phyloP scores from a whole-genome alignment of 257 asterid genomes.

The Cordia subcordata region DNA sequence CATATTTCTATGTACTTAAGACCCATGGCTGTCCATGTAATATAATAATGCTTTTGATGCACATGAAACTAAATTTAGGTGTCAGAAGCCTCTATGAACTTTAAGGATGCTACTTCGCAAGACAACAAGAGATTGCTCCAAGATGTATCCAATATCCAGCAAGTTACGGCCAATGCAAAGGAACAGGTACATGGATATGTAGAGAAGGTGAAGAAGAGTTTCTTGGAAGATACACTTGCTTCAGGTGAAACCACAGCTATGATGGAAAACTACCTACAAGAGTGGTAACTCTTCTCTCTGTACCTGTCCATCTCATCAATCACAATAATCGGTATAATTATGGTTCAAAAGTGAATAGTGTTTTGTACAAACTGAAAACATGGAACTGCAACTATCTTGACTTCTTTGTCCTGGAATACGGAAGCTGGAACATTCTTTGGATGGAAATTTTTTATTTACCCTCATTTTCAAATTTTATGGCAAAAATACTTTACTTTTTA shows the following conservation, averaged over 20 bases:
- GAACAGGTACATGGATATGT: constrained; percentile 40
- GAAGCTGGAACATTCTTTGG: no score
- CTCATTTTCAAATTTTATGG: no score
- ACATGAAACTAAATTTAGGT: constrained; percentile 36
- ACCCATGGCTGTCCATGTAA: neutral
- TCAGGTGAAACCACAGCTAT: constrained; percentile 40
- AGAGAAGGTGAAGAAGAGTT: constrained; percentile 45
- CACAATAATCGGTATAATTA: no score
- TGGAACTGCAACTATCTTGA: no score
- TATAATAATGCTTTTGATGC: neutral
- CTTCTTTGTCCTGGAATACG: no score
- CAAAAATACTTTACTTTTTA: no score
- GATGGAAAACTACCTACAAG: constrained; percentile 56
- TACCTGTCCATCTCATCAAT: neutral
- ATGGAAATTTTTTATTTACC: no score
- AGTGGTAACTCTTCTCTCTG: constrained; percentile 35
- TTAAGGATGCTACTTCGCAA: constrained; percentile 45
- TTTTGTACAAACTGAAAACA: no score
- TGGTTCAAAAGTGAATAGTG: no score
- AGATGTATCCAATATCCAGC: constrained; percentile 52
- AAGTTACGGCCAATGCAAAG: constrained; percentile 43
- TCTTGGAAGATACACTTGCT: constrained; percentile 44
- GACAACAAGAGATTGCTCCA: constrained; percentile 47
- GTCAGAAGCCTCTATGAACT: constrained; percentile 50
- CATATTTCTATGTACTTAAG: constrained; percentile 3